Evolutionary conservation across 495 filamentous ascomycete species (phyloP).

Genomic region (Penicillium dipodomyicola): DNA sequence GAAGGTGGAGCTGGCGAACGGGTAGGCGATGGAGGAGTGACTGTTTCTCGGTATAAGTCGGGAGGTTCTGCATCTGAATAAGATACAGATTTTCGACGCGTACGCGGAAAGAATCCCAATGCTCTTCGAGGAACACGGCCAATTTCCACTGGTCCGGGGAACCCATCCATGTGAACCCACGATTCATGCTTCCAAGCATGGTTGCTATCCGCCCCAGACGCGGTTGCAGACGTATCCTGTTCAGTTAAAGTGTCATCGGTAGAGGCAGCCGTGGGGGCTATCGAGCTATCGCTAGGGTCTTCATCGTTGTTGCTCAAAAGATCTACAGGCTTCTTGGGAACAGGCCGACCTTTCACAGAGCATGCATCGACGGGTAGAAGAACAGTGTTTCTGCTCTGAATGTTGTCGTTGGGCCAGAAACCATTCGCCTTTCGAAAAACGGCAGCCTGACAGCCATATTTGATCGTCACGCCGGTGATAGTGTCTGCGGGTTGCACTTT

Average conservation of each 20-base stretch:
- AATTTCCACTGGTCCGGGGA: conserved; percentile 72
- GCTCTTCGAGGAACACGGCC: conserved; percentile 76
- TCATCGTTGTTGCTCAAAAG: conserved; percentile 36
- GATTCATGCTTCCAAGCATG: conserved; percentile 78
- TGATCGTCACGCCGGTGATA: conserved; percentile 83
- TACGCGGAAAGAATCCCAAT: conserved; percentile 87
- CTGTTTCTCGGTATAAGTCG: conserved; percentile 36
- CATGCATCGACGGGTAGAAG: conserved; percentile 89
- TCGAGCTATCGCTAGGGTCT: conserved; percentile 43
- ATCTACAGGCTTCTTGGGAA: conserved; percentile 32
- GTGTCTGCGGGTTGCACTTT: conserved; percentile 79
- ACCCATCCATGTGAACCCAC: conserved; percentile 77
- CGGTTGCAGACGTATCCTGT: conserved; percentile 20
- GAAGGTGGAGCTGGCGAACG: conserved; percentile 31
- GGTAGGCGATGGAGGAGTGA: conserved; percentile 36
- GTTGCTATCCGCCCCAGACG: conserved; percentile 44
- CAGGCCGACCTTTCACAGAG: conserved; percentile 68
- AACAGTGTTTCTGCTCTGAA: conserved; percentile 77
- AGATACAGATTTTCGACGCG: conserved; percentile 73
- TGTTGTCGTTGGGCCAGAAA: conserved; percentile 88
- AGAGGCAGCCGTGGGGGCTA: conserved; percentile 33
- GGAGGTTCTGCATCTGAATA: conserved; percentile 45
- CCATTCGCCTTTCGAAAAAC: conserved; percentile 84
- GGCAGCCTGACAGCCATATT: conserved; percentile 77
- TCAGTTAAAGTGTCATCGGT: conserved; percentile 17